Base-by-base conservation (phyloP, 257 asterid species). In the Capsicum rhomboideum region DNA sequence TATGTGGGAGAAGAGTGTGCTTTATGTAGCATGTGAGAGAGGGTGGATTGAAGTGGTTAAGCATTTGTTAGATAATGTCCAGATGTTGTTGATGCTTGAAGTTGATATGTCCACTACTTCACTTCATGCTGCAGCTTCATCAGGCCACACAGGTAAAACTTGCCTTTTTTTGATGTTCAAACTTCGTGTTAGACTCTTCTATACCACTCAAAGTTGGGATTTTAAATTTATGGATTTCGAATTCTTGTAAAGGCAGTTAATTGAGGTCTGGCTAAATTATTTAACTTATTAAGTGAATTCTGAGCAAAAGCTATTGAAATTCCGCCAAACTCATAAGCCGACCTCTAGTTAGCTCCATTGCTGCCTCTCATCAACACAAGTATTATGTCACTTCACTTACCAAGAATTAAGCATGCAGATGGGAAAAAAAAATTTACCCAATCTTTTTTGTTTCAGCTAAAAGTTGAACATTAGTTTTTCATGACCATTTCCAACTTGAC, bases 91-190 rank as follows among this genome's bases (percentile, higher is more conserved):
- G 17, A 84, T 86, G 89, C 84, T 86, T 66, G 94, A 91, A 75
- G 18, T 88, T 26, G 93, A 91, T 78, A 40, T 42, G 87, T 77
- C 11, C 0, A 82, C 79, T 12, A 87, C 68, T 84, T 90, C 92
- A 9, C 89, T 91, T 0, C 94, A 91, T 54, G 87, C 83, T 80
- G 94, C 92, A 28, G 91, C 91, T 85, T 86, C 93, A 2, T 80
- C 90, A 2, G 93, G 93, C 6, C 68, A 86, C 67, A 71, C 89
- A 46, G 94, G 94, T 91, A 55, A 77, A 42, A 4, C 8, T 79
- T 40, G 16, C 16, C 75, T n/a, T 58, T 31, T 31, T 56, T 53
- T 18, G n/a, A 53, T 16, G 49, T 31, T 31, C 37, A 31, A 31
- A 31, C 37, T 31, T 31, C 4, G 37, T 1, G 37, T 31, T 31